These are phyloP conservation scores for Raphanus sativus DNA, from an alignment of 345 rosid genomes.

Conservation along the genomic window DNA sequence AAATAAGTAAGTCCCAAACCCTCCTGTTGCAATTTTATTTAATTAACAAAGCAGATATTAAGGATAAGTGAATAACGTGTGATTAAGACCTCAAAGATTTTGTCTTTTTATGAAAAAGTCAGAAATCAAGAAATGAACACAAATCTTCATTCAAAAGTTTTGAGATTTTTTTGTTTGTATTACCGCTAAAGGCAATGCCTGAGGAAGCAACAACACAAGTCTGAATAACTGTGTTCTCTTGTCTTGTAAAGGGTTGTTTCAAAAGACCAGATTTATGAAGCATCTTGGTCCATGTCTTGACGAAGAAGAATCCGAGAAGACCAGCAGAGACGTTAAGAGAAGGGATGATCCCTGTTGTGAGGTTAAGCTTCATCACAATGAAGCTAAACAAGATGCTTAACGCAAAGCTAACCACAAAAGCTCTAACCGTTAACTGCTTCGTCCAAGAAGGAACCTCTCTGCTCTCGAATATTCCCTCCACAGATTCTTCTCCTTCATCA, in stretches of 20 bases:
- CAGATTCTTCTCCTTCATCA: slow-evolving; percentile 25
- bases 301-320: slow-evolving; percentile 62
- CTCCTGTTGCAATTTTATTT: slow-evolving; percentile 46
- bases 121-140: slow-evolving; percentile 8
- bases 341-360: slow-evolving; percentile 73
- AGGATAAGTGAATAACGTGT: slow-evolving; percentile 21
- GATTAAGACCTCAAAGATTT: slow-evolving; percentile 13
- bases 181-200: slow-evolving; percentile 96
- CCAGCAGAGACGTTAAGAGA: slow-evolving; percentile 75
- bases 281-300: slow-evolving; percentile 60
- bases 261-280: slow-evolving; percentile 53
- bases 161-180: slow-evolving; percentile 6
- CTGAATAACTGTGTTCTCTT: slow-evolving; percentile 85
- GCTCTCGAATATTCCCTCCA: slow-evolving; percentile 52
- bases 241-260: slow-evolving; percentile 79
- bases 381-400: slow-evolving; percentile 58
- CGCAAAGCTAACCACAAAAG: slow-evolving; percentile 57
- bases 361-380: slow-evolving; percentile 67
- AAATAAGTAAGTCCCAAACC: slow-evolving; percentile 74
- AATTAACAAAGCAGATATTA: slow-evolving; percentile 13
- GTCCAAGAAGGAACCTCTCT: slow-evolving; percentile 58
- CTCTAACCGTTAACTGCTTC: slow-evolving; percentile 60
- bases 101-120: slow-evolving; percentile 19
- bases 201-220: slow-evolving; percentile 91
- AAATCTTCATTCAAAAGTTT: slow-evolving; percentile 16